phyloP scores from a whole-genome alignment of 2,329 filamentous ascomycete species.

The Tympanopsis confertula region DNA sequence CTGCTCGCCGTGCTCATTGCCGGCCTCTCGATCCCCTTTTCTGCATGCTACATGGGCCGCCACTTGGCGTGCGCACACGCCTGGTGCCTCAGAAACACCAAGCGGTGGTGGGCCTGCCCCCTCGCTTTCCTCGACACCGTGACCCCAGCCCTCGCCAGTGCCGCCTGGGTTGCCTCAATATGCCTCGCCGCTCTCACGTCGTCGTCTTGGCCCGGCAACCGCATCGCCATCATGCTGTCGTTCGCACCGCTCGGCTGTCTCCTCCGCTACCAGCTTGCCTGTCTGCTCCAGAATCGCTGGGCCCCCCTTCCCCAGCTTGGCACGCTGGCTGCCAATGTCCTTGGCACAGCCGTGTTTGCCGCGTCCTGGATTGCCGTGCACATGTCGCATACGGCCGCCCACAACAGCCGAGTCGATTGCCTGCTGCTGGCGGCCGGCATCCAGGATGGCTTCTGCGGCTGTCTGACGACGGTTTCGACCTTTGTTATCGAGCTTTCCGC shows the following conservation, averaged over 20 bases:
- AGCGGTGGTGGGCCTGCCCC: constrained; percentile 46
- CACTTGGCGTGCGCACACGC: constrained; percentile 66
- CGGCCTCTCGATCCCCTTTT: constrained; percentile 60
- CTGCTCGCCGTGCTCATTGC: constrained; percentile 63
- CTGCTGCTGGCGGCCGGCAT: constrained; percentile 58
- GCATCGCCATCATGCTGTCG: constrained; percentile 64
- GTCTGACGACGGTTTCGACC: constrained; percentile 54
- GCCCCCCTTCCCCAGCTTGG: constrained; percentile 66
- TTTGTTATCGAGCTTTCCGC: constrained; percentile 51
- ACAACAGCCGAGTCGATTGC: too few relatives aligned
- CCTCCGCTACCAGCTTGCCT: constrained; percentile 61
- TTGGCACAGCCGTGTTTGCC: constrained; percentile 64
- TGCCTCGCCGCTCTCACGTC: constrained; percentile 64
- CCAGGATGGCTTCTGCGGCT: constrained; percentile 58
- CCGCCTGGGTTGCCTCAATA: constrained; percentile 68
- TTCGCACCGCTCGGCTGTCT: constrained; percentile 77
- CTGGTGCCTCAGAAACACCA: constrained; percentile 40
- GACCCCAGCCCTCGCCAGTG: constrained; percentile 53
- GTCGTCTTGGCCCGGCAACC: constrained; percentile 38
- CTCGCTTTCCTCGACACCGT: constrained; percentile 51
- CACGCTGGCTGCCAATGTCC: constrained; percentile 72
- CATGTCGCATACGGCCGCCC: constrained; percentile 35
- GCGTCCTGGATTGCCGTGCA: constrained; percentile 74
- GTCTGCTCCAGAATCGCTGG: constrained; percentile 58
- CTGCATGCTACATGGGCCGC: constrained; percentile 59